Evolutionary conservation across 257 asterid genomes (phyloP), one percentile per base, ranked within the genome.

Genomic region (Handroanthus guayacan): DNA sequence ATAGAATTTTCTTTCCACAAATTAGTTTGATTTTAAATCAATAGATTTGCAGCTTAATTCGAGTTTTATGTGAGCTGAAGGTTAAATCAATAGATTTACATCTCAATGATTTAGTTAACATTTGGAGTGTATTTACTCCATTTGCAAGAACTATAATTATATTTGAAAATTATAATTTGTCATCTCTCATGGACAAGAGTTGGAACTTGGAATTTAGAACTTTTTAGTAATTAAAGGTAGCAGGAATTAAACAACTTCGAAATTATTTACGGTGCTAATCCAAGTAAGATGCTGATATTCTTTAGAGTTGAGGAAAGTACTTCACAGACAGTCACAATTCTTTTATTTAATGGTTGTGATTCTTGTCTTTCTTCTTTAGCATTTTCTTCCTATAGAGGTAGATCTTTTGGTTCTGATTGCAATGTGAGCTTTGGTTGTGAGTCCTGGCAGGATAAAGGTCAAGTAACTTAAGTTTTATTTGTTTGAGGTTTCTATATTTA

Each of bases 1-100:
- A 37, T 16, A 60, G 5, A 56, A 25, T 45, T 50, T 74, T 60
- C 44, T 74, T 61, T 78, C 37, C 34, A 39, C 3, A n/a, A n/a
- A 51, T 31, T 74, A 39, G 7, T 9, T 63, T 25, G 62, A 39
- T 62, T 74, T 11, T 63, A 31, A 47, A 34, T 62, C 69, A 50
- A n/a, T 55, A 55, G 48, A 69, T 55, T 51, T 41, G 44, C 51
- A 9, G 38, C 48, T 51, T n/a, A 51, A 9, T 71, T 52, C 14
- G 12, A 37, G 54, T 44, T 16, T 67, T 71, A 54, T 50, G 43
- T 44, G 17, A 62, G 64, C 34, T 69, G 20, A 75, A 36, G 50
- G 75, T 60, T 64, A 58, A 36, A 18, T 66, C 52, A 13, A 70
- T 38, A 41, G 45, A 41, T 8, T 2, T 41, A 50, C 25, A 12